A percentile compares a stretch with the other conserved stretches of the same genome.
phyloP scores from a whole-genome alignment of 768 basidiomycete genomes.

The Mycena maculata region DNA sequence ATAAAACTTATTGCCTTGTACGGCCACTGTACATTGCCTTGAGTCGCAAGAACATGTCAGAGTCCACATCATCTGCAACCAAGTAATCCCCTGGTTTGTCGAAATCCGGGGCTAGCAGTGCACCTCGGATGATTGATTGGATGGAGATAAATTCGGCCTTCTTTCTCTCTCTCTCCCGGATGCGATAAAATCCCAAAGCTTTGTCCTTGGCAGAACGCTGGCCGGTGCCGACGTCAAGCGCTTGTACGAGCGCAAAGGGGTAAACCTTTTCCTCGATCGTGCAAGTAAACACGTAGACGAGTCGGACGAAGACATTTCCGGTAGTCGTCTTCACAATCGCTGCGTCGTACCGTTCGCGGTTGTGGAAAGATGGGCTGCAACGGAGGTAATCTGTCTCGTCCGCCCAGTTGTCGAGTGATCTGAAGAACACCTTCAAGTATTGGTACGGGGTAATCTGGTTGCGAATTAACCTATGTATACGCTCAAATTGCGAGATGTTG shows the following conservation, averaged over 20 bases:
- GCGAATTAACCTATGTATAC: no score
- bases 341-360: slow-evolving; percentile 21
- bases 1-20: no score
- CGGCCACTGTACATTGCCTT: neutral
- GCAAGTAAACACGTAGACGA: slow-evolving; percentile 36
- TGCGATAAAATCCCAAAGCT: neutral
- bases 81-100: neutral
- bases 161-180: no score
- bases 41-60: neutral
- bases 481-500: neutral
- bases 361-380: slow-evolving; percentile 34
- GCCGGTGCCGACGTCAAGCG: slow-evolving; percentile 29
- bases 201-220: no score
- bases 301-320: slow-evolving; percentile 30
- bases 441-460: slow-evolving; percentile 1
- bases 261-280: slow-evolving; percentile 12
- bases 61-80: neutral
- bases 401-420: slow-evolving; percentile 30
- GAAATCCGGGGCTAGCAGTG: neutral
- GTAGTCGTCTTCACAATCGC: slow-evolving; percentile 31
- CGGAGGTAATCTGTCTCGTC: slow-evolving; percentile 28
- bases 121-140: slow-evolving; percentile 1
- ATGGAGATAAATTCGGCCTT: slow-evolving; percentile 32
- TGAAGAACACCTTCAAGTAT: slow-evolving; percentile 34
- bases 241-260: slow-evolving; percentile 35